Evolutionary conservation across 2,329 filamentous ascomycete genomes (phyloP), one percentile per base, ranked within the genome.

Genomic region (Amphichorda felina): DNA sequence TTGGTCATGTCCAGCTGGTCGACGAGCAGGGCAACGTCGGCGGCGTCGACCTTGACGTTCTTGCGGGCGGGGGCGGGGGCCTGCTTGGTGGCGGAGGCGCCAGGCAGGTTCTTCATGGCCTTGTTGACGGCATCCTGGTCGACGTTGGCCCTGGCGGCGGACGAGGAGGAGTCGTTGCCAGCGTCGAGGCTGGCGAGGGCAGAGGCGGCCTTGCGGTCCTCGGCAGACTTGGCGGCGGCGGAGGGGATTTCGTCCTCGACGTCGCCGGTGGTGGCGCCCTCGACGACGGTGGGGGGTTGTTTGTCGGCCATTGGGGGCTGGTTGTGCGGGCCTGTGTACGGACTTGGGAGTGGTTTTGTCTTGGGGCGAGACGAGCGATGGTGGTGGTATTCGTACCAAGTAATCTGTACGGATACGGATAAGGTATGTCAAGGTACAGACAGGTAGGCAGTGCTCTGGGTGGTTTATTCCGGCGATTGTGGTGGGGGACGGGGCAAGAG

Each of bases 171-270:
- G 2, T 26, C n/a, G 17, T 13, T 22, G 19, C 26, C 26, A n/a
- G 29, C 16, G 51, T 85, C 81, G 45, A 88, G 75, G 41, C 70
- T 72, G 33, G 79, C 80, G 40, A 87, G 72, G 21, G 82, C 82
- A 6, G 77, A 78, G 28, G 79, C 79, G 31, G 81, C 79, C 58
- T 85, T 85, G 57, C 80, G 77, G 60, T 85, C 81, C 57, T 86
- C 81, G 50, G 81, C 80, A 29, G 72, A 75, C 57, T 78, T 81
- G 49, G 70, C 68, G 38, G 61, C 57, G 16, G 24, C 22, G 24
- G 57, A 56, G 45, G 59, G 56, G 45, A 66, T 57, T 46, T 75
- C 71, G 41, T 76, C 72, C 38, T 77, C 72, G 42, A 69, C 62
- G 42, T 77, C 72, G 41, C 66, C 71, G 31, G 66, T 62, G 21